phyloP scores from a whole-genome alignment of 176 grass and related monocot genomes.

The Eremochloa ophiuroides region DNA sequence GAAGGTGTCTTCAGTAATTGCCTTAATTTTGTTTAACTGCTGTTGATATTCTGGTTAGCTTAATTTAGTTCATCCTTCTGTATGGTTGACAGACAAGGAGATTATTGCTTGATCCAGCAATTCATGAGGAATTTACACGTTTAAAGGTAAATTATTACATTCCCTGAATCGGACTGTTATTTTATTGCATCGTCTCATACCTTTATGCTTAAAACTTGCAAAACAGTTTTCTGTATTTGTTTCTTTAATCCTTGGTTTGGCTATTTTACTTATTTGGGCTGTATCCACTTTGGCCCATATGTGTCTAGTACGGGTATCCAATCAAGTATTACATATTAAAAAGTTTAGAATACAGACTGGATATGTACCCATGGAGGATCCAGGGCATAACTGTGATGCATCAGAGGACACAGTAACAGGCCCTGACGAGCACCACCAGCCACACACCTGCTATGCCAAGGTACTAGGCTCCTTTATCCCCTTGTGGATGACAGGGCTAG shows the following conservation, averaged over 20 bases:
- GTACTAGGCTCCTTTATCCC: background rate
- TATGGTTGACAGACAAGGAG: conserved; percentile 72
- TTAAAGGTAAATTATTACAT: conserved; percentile 55
- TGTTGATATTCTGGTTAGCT: conserved; percentile 1
- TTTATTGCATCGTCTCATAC: conserved; percentile 6
- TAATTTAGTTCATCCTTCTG: conserved; percentile 5
- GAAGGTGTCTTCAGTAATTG: background rate
- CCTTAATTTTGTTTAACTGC: background rate
- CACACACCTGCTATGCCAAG: background rate
- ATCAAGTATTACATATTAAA: background rate
- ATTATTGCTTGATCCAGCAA: conserved; percentile 97
- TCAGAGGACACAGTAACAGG: background rate
- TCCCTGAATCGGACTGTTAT: background rate
- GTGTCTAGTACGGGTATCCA: background rate
- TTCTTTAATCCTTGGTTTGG: background rate
- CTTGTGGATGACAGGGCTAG: background rate
- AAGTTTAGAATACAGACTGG: background rate
- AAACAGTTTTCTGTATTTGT: background rate
- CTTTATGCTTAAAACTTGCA: background rate
- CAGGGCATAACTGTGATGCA: background rate
- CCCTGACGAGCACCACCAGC: background rate
- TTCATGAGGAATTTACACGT: conserved; percentile 95
- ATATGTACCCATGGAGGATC: background rate
- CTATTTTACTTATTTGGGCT: background rate
- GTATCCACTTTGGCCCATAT: background rate